phyloP scores from a whole-genome alignment of 2,329 filamentous ascomycete genomes.

The Atkinsonella hypoxylon region DNA sequence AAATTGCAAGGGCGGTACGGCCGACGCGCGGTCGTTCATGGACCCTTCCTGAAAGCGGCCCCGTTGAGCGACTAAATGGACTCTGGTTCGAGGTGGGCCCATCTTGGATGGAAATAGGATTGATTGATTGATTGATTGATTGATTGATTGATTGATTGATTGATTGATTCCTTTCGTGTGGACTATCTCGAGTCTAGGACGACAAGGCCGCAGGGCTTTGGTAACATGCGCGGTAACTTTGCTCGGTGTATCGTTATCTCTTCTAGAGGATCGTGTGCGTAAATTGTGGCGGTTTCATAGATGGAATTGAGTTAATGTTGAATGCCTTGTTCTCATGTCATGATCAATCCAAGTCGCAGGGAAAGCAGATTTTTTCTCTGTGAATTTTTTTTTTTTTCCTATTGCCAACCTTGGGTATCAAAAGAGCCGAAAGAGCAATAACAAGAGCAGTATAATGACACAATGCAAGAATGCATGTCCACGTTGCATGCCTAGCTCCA shows the following conservation, averaged over 20 bases:
- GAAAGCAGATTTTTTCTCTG: no score
- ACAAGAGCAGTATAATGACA: neutral
- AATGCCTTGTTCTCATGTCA: no score
- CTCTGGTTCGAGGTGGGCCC: slow-evolving; percentile 18
- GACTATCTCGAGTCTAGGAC: no score
- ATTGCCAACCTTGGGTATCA: neutral
- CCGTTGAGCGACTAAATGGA: slow-evolving; percentile 15
- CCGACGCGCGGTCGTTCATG: slow-evolving; percentile 71
- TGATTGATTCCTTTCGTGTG: neutral
- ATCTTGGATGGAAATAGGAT: slow-evolving; percentile 8
- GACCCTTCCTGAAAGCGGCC: slow-evolving; percentile 65
- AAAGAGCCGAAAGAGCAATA: neutral
- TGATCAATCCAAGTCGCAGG: no score
- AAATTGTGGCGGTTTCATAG: no score
- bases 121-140: no score
- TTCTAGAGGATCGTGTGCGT: no score
- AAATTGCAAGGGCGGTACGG: slow-evolving; percentile 57
- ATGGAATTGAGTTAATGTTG: no score
- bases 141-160: neutral
- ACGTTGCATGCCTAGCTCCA: neutral
- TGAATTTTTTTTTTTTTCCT: no score
- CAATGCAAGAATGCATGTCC: neutral
- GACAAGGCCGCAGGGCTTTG: no score
- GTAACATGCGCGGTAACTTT: no score
- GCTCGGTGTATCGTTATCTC: no score